phyloP scores from a whole-genome alignment of 2,329 filamentous ascomycete species.

The Diaporthe aspalathi region DNA sequence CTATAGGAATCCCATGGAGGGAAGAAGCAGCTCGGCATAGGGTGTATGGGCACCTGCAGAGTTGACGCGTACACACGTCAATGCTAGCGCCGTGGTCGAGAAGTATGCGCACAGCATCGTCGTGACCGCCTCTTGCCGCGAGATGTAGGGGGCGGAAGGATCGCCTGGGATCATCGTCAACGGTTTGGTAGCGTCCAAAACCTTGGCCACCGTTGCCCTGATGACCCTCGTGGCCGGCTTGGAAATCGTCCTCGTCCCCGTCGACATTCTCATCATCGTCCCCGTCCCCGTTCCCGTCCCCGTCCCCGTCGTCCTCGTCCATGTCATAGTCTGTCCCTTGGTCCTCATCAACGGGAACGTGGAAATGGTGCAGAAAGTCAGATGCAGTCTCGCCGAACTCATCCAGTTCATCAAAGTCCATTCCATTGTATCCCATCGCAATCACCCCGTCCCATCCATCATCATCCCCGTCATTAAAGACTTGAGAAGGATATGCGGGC shows the following conservation, averaged over 20 bases:
- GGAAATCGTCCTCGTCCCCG: too few species aligned
- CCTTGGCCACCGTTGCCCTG: conserved; percentile 6
- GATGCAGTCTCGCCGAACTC: background rate
- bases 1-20: conserved; percentile 40
- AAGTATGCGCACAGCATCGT: conserved; percentile 41
- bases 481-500: background rate
- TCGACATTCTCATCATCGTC: background rate
- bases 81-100: conserved; percentile 43
- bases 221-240: too few species aligned
- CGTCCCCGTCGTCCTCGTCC: background rate
- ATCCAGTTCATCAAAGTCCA: background rate
- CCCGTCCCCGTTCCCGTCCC: background rate
- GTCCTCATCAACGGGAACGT: background rate
- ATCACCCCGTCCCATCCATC: background rate
- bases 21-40: conserved; percentile 40
- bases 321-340: background rate
- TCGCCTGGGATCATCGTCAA: conserved; percentile 34
- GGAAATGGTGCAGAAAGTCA: background rate
- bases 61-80: conserved; percentile 35
- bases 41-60: conserved; percentile 43
- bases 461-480: background rate
- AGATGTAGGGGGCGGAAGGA: conserved; percentile 44
- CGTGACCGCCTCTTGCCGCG: conserved; percentile 43
- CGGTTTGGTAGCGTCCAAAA: conserved; percentile 24
- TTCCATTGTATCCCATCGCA: too few species aligned